Percentiles rank a stretch among this genome's conserved stretches.
Conservation (phyloP, 2,329 filamentous ascomycete genomes). For the Trichoderma sp. region DNA sequence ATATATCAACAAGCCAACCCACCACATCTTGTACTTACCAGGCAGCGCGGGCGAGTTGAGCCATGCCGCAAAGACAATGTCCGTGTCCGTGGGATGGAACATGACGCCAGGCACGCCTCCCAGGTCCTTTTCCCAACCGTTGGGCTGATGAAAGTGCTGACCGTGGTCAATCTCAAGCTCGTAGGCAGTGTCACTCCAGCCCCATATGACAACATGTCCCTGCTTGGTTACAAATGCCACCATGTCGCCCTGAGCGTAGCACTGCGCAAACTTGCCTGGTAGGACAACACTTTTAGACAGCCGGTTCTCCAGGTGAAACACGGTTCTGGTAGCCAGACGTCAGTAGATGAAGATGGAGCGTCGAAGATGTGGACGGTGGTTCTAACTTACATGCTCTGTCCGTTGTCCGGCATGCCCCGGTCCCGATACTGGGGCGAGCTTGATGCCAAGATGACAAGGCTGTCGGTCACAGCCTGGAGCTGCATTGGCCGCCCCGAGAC, state of each 20-base stretch:
- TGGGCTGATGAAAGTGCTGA: slow-evolving; percentile 1
- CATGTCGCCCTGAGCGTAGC: slow-evolving; percentile 23
- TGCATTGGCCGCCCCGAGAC: slow-evolving; percentile 22
- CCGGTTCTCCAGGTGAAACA: slow-evolving; percentile 24
- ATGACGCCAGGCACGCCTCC: slow-evolving; percentile 24
- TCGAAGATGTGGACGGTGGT: neutral
- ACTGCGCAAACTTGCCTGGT: slow-evolving; percentile 21
- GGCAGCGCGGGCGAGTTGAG: slow-evolving; percentile 7
- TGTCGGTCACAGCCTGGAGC: slow-evolving; percentile 25
- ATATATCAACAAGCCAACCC: neutral
- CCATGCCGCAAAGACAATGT: slow-evolving; percentile 24
- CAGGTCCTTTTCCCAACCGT: neutral
- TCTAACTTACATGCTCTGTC: slow-evolving; percentile 15
- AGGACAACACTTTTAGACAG: slow-evolving; percentile 25
- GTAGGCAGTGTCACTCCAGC: slow-evolving; percentile 22
- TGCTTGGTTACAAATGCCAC: slow-evolving; percentile 25
- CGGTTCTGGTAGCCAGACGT: slow-evolving; percentile 17
- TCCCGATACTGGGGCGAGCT: neutral
- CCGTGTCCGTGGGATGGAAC: slow-evolving; percentile 23
- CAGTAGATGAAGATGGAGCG: neutral
- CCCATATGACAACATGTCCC: slow-evolving; percentile 25
- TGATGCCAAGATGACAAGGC: slow-evolving; percentile 24
- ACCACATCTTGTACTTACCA: neutral
- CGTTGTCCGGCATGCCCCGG: slow-evolving; percentile 5
- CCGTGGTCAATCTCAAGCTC: slow-evolving; percentile 22